Conservation (phyloP, 1,284 basidiomycete genomes). For the Earliella scabrosa region DNA sequence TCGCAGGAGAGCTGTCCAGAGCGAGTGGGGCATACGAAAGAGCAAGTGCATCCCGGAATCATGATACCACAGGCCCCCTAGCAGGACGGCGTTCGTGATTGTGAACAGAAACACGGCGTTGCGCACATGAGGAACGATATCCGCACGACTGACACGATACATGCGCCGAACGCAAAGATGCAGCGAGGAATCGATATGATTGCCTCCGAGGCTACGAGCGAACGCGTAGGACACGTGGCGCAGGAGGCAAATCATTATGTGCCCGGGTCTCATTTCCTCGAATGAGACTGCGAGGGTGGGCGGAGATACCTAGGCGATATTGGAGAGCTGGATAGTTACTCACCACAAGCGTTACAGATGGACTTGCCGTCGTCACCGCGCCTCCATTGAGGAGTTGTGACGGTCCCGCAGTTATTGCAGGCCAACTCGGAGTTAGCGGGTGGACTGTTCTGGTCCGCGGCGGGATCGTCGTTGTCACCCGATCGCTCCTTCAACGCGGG, state of each 20-base stretch:
- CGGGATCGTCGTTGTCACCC: constrained; percentile 26
- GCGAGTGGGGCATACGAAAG: constrained; percentile 20
- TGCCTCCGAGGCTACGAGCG: constrained; percentile 29
- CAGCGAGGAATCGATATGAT: constrained; percentile 38
- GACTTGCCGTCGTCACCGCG: constrained; percentile 80
- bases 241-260: constrained; percentile 27
- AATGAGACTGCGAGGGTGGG: constrained; percentile 36
- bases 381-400: constrained; percentile 82
- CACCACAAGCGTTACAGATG: constrained; percentile 88
- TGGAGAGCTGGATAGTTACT: constrained; percentile 45
- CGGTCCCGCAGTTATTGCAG: constrained; percentile 75
- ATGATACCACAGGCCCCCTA: constrained; percentile 23
- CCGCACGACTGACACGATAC: constrained; percentile 23
- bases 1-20: constrained; percentile 22
- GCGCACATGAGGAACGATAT: constrained; percentile 22
- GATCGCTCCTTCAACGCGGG: constrained; percentile 27
- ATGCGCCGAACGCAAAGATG: constrained; percentile 27
- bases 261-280: constrained; percentile 21
- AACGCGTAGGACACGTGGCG: constrained; percentile 38
- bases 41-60: constrained; percentile 25
- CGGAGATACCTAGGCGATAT: constrained; percentile 34
- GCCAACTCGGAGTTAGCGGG: constrained; percentile 28
- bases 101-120: constrained; percentile 22
- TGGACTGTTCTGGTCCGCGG: constrained; percentile 27
- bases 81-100: constrained; percentile 20